A percentile compares a stretch with the other conserved stretches of the same genome.
Evolutionary conservation across 164 flowering plant genomes (phyloP).

Genomic region (Berberis thunbergii): DNA sequence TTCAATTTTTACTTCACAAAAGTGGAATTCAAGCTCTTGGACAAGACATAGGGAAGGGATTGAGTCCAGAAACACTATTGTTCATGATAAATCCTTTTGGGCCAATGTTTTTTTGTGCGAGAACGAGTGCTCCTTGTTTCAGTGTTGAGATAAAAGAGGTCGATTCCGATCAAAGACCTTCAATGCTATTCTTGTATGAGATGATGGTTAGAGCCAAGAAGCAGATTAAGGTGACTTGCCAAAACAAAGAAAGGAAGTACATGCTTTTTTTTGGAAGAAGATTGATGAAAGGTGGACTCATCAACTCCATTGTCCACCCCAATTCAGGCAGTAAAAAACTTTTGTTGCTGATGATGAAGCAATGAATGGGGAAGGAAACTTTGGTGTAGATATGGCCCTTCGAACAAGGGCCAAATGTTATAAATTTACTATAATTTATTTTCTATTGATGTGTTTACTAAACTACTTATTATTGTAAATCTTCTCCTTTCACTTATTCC

Average conservation of each 20-base stretch:
- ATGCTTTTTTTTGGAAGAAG: not conserved
- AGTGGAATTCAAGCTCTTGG: not conserved
- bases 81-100: not conserved
- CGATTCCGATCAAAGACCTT: not conserved
- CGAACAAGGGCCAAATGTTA: not conserved
- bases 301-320: not conserved
- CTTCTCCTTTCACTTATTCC: not conserved
- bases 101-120: not conserved
- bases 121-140: not conserved
- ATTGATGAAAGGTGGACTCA: not conserved
- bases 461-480: not conserved
- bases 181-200: not conserved
- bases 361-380: not conserved
- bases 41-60: not conserved
- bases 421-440: not conserved
- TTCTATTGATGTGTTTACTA: not conserved
- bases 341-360: not conserved
- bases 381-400: no score
- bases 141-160: not conserved
- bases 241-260: not conserved
- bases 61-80: not conserved
- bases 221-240: not conserved
- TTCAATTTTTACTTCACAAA: not conserved
- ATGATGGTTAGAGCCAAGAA: not conserved
- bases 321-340: not conserved